phyloP scores from a whole-genome alignment of 768 basidiomycete genomes.

The Russula sp. region DNA sequence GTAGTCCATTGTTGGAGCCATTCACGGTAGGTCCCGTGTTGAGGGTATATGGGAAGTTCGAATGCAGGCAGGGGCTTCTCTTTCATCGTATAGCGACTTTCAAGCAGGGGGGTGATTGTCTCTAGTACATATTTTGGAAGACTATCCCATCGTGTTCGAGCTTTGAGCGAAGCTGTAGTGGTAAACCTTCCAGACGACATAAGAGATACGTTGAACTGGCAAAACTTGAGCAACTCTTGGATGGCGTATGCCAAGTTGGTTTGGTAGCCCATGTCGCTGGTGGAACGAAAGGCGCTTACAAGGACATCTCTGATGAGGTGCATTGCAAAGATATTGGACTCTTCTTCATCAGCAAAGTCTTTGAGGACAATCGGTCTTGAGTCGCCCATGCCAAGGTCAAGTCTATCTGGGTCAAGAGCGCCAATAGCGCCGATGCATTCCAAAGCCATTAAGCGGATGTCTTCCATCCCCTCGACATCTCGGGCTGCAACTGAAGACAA shows the following conservation, averaged over 20 bases:
- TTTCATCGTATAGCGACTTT: constrained; percentile 47
- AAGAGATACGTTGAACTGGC: constrained; percentile 75
- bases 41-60: constrained; percentile 72
- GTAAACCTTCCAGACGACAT: constrained; percentile 44
- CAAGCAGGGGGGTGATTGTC: constrained; percentile 78
- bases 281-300: constrained; percentile 84
- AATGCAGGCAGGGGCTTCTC: constrained; percentile 27
- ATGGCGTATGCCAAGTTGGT: constrained; percentile 83
- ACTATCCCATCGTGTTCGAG: constrained; percentile 67
- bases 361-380: constrained; percentile 62
- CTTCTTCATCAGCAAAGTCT: constrained; percentile 75
- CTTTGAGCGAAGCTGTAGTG: constrained; percentile 49
- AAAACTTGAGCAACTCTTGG: constrained; percentile 83
- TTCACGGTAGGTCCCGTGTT: constrained; percentile 78
- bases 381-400: constrained; percentile 55
- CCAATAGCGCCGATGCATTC: constrained; percentile 91
- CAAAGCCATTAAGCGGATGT: constrained; percentile 62
- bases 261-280: constrained; percentile 91
- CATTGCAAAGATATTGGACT: constrained; percentile 71
- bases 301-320: constrained; percentile 83
- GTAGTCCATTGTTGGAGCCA: constrained; percentile 92
- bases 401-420: constrained; percentile 91
- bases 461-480: constrained; percentile 69
- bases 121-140: constrained; percentile 81
- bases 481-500: constrained; percentile 66